Evolutionary conservation across 2,329 filamentous ascomycete genomes (phyloP), one percentile per base, ranked within the genome.

Genomic region (Hymenoscyphus scutula): DNA sequence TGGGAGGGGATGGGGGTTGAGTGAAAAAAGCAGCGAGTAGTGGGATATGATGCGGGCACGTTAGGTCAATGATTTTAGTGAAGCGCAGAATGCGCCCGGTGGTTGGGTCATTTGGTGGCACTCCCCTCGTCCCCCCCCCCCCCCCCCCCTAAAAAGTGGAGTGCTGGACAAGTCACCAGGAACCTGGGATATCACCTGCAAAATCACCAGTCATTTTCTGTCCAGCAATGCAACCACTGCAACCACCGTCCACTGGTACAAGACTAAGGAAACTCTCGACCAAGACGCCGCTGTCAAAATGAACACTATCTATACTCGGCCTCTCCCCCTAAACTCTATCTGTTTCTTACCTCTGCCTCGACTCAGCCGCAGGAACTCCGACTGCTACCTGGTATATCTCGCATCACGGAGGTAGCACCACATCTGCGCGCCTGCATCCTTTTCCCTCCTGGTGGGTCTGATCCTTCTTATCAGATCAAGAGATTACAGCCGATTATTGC

Each of bases 401-500:
- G 32, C 32, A 34, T 34, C 11, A n/a, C 41, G 41, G 41, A 23
- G 41, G 41, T 45, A 19, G 41, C 41, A 45, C 41, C 41, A 45
- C 41, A 19, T 45, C 19, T 41, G 38, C 38, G n/a, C n/a, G 15
- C 41, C 41, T 48, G 41, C n/a, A 23, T 48, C 41, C 1, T 48
- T 48, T 48, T 48, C 41, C 41, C 41, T 48, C 15, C n/a, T 17
- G 2, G 41, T 48, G 41, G 41, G 41, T 19, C 41, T 48, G 41
- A 48, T 48, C 41, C 41, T 23, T 48, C 41, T 48, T 48, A 48
- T 48, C 41, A 48, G 41, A 48, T 48, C 41, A 19, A 48, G 41
- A 48, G 41, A 48, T 48, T 23, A 25, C 41, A 23, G 19, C 41
- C 19, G n/a, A 23, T 23, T 41, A 25, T 48, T 23, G 19, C 38